Evolutionary conservation across 345 rosid species (phyloP).

Genomic region (Gossypium anomalum): DNA sequence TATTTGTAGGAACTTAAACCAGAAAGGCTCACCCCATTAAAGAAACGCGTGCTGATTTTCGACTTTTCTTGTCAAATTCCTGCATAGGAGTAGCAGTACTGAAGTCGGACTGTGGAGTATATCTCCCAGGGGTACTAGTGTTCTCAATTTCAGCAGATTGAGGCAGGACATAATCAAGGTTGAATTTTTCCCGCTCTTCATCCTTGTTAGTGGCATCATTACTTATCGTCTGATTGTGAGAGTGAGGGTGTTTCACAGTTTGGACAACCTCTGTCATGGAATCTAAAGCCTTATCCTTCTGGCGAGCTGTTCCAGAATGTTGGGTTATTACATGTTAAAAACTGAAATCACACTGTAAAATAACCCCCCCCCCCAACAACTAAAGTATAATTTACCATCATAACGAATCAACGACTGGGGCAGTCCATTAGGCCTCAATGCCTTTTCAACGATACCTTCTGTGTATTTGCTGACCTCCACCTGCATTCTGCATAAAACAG

Average conservation of each 20-base stretch:
- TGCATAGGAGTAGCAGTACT: constrained; percentile 18
- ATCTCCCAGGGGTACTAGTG: constrained; percentile 34
- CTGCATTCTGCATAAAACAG: constrained; percentile 69
- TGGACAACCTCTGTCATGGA: constrained; percentile 92
- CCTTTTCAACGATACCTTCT: constrained; percentile 71
- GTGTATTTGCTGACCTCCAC: constrained; percentile 96
- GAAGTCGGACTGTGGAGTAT: constrained; percentile 11
- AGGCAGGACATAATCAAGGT: constrained; percentile 37
- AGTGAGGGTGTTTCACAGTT: constrained; percentile 57
- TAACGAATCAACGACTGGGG: constrained; percentile 79
- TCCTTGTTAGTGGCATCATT: constrained; percentile 22
- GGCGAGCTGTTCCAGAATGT: constrained; percentile 56
- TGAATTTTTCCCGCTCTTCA: constrained; percentile 30
- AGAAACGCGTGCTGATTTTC: constrained; percentile 56
- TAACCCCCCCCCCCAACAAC: background rate
- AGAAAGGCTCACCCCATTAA: constrained; percentile 45
- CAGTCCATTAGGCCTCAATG: constrained; percentile 84
- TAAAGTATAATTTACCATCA: constrained; percentile 49
- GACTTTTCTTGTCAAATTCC: constrained; percentile 39
- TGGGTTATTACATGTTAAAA: background rate
- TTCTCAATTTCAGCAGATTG: constrained; percentile 26
- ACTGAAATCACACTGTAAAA: background rate
- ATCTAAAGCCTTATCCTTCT: constrained; percentile 73
- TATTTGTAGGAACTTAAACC: background rate
- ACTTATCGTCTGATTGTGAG: constrained; percentile 41